A percentile compares a stretch with the other conserved stretches of the same genome.
Evolutionary conservation across 225 moss, liverwort and hornwort genomes (phyloP).

Genomic region (Sphagnum tenellum): DNA sequence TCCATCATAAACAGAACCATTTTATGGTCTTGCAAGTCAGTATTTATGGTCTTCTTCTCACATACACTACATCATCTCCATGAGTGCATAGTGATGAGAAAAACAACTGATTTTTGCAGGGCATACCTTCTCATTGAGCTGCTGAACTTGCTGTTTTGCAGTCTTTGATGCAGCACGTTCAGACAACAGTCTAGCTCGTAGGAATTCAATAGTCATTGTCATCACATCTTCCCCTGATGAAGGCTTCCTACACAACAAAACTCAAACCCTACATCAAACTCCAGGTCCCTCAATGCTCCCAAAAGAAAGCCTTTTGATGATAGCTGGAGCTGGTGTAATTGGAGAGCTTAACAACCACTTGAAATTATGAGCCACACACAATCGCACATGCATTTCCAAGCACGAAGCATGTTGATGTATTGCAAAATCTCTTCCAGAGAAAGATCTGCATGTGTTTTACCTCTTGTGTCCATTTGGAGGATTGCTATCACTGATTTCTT

Average conservation of each 20-base stretch:
- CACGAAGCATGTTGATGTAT: no score
- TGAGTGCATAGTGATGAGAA: no score
- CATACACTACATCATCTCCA: background rate
- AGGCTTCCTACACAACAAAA: slow-evolving; percentile 17
- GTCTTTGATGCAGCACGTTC: slow-evolving; percentile 55
- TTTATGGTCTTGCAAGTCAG: no score
- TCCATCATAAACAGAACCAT: no score
- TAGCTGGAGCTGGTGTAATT: no score
- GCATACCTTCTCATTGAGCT: slow-evolving; percentile 33
- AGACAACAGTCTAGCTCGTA: slow-evolving; percentile 52
- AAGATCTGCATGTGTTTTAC: slow-evolving; percentile 7
- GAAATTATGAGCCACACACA: no score
- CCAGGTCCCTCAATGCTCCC: no score
- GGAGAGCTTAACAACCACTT: no score
- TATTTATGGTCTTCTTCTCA: background rate
- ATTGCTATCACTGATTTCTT: slow-evolving; percentile 13
- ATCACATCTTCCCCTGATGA: slow-evolving; percentile 37
- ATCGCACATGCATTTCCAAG: no score
- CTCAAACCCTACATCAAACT: no score
- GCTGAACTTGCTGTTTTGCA: slow-evolving; percentile 42
- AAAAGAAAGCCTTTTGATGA: background rate
- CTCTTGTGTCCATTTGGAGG: slow-evolving; percentile 17
- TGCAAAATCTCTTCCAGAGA: no score
- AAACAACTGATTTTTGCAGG: background rate
- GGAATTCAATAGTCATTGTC: slow-evolving; percentile 52